Base-by-base conservation (phyloP, 768 basidiomycete genomes). In the Phaeotremella fagi region DNA sequence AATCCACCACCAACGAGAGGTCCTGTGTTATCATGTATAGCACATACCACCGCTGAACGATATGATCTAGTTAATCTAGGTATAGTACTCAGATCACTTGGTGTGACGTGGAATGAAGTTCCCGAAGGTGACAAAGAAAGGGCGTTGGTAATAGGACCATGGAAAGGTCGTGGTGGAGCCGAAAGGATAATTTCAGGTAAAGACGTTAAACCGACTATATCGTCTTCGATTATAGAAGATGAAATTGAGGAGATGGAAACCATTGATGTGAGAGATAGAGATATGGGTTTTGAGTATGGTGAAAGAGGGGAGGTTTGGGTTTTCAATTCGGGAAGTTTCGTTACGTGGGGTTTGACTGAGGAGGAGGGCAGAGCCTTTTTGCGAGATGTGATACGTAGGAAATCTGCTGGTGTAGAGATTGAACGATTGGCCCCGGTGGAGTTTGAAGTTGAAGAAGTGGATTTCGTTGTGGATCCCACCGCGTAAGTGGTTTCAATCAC, bases 391-490 rank as follows among this genome's bases (percentile, higher is more conserved):
- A 75, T 75, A 16, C 77, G 89, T 42, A 74, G 75, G 33, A 78
- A 75, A 22, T 78, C 79, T 1, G 72, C 78, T 0, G 80, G 78
- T 1, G 80, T 84, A 24, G 83, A 89, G 69, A 77, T 90, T 7
- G 81, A 79, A 3, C 78, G 81, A 2, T 77, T 91, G 49, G 78
- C 71, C 24, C 85, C 85, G 48, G 77, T 82, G 16, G 90, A 91
- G 77, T 63, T 72, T 36, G 69, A 74, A 42, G 86, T 86, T 12
- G 90, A 91, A 66, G 90, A 91, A 63, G 79, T 95, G 45, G 91
- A 95, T 69, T 94, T 91, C 74, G 88, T 91, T 12, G 84, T 86
- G 24, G 91, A 95, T 74, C 87, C 88, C 31, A 85, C 79, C 48
- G 89, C 92, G 90, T 94, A 76, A 70, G 82, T 64, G 16, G 31